phyloP scores from a whole-genome alignment of 176 grass and related monocot species.

The Lolium perenne region DNA sequence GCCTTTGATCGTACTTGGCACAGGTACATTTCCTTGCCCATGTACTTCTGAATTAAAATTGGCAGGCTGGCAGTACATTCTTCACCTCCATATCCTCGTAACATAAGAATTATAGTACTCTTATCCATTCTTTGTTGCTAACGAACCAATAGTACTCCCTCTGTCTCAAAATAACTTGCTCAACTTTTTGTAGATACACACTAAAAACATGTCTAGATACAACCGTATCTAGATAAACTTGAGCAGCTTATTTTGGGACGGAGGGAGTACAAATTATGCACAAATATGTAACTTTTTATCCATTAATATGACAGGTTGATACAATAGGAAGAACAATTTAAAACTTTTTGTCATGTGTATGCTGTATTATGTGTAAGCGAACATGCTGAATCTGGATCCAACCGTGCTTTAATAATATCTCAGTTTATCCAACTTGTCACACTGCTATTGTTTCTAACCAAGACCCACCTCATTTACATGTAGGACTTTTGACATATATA shows the following conservation, averaged over 20 bases:
- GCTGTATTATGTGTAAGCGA: neutral
- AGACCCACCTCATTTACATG: neutral
- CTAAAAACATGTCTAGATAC: no score
- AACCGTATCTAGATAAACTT: no score
- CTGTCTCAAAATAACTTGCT: no score
- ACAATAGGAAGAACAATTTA: neutral
- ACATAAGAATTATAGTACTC: neutral
- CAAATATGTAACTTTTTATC: neutral
- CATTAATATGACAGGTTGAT: neutral
- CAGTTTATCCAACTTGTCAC: neutral
- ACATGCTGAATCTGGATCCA: neutral
- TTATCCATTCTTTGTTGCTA: neutral
- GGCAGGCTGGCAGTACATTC: neutral
- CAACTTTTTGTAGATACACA: no score
- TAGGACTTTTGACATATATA: neutral
- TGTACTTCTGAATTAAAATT: constrained; percentile 18
- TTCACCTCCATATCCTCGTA: neutral
- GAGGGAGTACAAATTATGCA: neutral
- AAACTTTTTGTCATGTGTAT: neutral
- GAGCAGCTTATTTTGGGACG: no score
- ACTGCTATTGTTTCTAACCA: neutral
- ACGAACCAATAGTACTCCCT: neutral
- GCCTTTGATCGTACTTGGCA: constrained; percentile 67
- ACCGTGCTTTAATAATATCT: neutral
- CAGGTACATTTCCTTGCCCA: constrained; percentile 51